A percentile compares a stretch with the other conserved stretches of the same genome.
These are phyloP conservation scores for Boletus vinaceobasis DNA, from an alignment of 768 basidiomycete genomes.

Conservation along the genomic window DNA sequence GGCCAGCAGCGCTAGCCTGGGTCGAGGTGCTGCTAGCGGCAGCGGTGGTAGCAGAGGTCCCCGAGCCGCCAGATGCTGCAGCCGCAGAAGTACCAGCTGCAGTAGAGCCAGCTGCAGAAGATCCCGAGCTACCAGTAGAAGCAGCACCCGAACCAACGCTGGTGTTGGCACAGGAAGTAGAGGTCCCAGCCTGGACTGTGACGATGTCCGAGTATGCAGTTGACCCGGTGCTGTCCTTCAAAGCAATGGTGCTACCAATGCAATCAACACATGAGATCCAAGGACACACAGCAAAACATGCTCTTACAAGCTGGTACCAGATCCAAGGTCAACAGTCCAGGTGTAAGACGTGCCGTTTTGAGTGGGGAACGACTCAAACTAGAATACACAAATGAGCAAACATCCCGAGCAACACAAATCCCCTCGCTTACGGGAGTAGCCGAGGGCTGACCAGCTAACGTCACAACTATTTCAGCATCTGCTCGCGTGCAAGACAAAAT, in stretches of 20 bases:
- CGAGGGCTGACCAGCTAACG: slow-evolving; percentile 48
- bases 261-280: not conserved
- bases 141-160: slow-evolving; percentile 4
- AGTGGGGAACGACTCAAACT: slow-evolving; percentile 55
- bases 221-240: slow-evolving; percentile 59
- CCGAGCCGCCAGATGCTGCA: not conserved
- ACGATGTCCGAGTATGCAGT: slow-evolving; percentile 51
- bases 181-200: slow-evolving; percentile 38
- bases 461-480: not conserved
- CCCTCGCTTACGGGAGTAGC: slow-evolving; percentile 46
- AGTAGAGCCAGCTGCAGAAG: not conserved
- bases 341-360: slow-evolving; percentile 43
- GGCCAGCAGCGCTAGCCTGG: slow-evolving; percentile 32
- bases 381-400: slow-evolving; percentile 4
- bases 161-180: slow-evolving; percentile 30
- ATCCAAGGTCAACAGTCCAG: slow-evolving; percentile 52
- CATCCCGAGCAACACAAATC: not conserved
- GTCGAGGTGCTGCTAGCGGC: slow-evolving; percentile 26
- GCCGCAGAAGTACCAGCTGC: not conserved
- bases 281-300: not conserved
- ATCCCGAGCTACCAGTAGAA: slow-evolving; percentile 5
- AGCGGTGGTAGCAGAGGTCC: slow-evolving; percentile 14
- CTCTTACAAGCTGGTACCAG: slow-evolving; percentile 45
- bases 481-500: too few relatives aligned
- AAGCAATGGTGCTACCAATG: slow-evolving; percentile 42